phyloP scores from a whole-genome alignment of 2,329 filamentous ascomycete species.

The Phialocephala subalpina region DNA sequence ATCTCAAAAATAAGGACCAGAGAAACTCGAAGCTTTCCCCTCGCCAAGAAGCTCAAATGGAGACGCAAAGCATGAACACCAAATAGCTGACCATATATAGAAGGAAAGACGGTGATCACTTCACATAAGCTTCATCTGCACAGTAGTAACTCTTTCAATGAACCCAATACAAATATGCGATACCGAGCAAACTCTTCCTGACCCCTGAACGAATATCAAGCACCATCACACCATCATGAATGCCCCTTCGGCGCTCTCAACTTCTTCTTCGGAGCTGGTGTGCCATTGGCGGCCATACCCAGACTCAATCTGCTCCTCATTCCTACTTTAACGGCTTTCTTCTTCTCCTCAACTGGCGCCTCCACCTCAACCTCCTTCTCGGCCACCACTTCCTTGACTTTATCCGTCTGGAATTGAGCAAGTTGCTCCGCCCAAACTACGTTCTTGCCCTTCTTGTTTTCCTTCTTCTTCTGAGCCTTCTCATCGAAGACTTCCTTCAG shows the following conservation, averaged over 20 bases:
- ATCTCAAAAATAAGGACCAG: neutral
- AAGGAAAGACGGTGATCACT: neutral
- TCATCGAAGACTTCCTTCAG: constrained; percentile 46
- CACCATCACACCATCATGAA: constrained; percentile 2
- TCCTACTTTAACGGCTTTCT: constrained; percentile 38
- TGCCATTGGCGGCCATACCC: constrained; percentile 43
- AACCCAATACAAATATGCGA: neutral
- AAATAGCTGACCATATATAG: neutral
- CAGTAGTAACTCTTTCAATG: neutral
- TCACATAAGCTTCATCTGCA: neutral
- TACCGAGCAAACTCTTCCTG: neutral
- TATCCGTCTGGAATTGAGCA: constrained; percentile 40
- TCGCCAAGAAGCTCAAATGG: neutral
- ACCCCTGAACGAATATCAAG: neutral
- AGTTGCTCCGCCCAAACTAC: constrained; percentile 44
- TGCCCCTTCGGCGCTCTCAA: constrained; percentile 19
- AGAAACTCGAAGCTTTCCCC: neutral
- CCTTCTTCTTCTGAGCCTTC: constrained; percentile 40
- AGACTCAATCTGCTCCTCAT: constrained; percentile 41
- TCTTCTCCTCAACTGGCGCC: constrained; percentile 32
- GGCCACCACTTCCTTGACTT: constrained; percentile 31
- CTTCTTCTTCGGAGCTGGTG: constrained; percentile 42
- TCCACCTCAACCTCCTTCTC: constrained; percentile 27
- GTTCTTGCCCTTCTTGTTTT: constrained; percentile 38
- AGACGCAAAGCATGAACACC: neutral